Evolutionary conservation across 2,329 filamentous ascomycete species (phyloP), one percentile per base, ranked within the genome.

Genomic region (Cyphellophora attinorum): DNA sequence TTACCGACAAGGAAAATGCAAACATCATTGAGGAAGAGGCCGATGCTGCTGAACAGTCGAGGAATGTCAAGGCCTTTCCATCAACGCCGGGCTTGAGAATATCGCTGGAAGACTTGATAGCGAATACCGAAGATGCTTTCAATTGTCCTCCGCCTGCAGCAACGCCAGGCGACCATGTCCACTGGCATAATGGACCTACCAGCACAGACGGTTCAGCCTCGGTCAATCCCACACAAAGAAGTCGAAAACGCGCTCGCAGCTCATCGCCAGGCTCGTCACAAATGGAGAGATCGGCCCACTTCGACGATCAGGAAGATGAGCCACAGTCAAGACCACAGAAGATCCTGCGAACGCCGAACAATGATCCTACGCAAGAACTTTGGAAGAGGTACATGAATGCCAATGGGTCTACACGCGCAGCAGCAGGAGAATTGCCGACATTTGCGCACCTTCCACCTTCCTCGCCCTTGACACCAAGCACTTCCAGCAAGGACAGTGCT

Each of bases 361-460:
- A 76, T 19, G 81, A 88, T 49, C 79, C 83, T 23, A 81, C 80
- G 2, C 59, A 79, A 19, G 81, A 88, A 44, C 59, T 88, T 2
- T 89, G 83, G 83, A 82, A 81, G 47, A 76, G 80, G 34, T 85
- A 84, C 52, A 72, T 80, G 23, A 58, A 75, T 35, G 60, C 66
- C 50, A 62, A 68, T 42, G 56, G 59, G 34, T 53, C 63, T 11
- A 57, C 67, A 41, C 46, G 58, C 34, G 56, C 58, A 29, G 53
- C 59, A 5, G 55, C 60, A 1, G 70, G 71, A 13, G 56, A 67
- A 28, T 76, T 75, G 46, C 73, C 74, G 25, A 61, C 70, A 11
- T 62, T 84, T 15, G 72, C 74, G 31, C 73, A 81, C 36, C 61
- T 85, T 16, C 74, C 81, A 61, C 67, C 78, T 2, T 82, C 79